Conservation (phyloP, 2,329 filamentous ascomycete species). For the Venturia asperata region DNA sequence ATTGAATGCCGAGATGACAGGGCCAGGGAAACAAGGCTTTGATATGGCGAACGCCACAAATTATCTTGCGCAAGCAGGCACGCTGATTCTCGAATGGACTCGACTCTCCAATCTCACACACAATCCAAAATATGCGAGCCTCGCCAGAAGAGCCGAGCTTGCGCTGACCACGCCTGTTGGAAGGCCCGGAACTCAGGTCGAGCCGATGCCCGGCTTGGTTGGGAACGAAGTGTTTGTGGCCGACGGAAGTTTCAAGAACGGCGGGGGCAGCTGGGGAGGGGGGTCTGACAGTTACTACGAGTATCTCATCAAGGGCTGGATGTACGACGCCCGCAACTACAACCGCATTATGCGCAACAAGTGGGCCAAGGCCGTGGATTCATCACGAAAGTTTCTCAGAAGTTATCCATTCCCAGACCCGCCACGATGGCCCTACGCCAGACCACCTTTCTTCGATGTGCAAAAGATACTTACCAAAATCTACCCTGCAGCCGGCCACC, state of each 20-base stretch:
- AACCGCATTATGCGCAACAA: conserved; percentile 56
- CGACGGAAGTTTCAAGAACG: conserved; percentile 61
- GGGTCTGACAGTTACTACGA: conserved; percentile 79
- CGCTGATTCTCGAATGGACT: conserved; percentile 77
- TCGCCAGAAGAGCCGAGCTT: conserved; percentile 60
- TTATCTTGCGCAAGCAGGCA: conserved; percentile 68
- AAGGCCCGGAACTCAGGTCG: conserved; percentile 55
- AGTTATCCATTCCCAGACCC: conserved; percentile 59
- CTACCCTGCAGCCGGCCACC: conserved; percentile 39
- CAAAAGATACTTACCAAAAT: conserved; percentile 36
- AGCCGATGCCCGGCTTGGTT: conserved; percentile 71
- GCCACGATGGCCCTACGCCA: not conserved
- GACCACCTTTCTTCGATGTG: not conserved
- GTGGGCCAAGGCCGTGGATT: conserved; percentile 70
- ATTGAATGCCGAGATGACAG: conserved; percentile 39
- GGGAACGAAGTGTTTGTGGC: conserved; percentile 59
- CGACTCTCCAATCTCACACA: conserved; percentile 68
- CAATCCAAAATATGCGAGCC: conserved; percentile 55
- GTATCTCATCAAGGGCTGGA: conserved; percentile 84
- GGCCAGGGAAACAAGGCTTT: conserved; percentile 47
- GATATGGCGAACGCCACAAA: conserved; percentile 57
- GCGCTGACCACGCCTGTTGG: conserved; percentile 65
- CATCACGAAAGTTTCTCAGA: conserved; percentile 62
- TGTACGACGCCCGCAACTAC: conserved; percentile 65
- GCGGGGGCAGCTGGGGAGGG: conserved; percentile 66